Evolutionary conservation across 1,139 yeast genomes (phyloP).

Genomic region (Taphrina pruni): DNA sequence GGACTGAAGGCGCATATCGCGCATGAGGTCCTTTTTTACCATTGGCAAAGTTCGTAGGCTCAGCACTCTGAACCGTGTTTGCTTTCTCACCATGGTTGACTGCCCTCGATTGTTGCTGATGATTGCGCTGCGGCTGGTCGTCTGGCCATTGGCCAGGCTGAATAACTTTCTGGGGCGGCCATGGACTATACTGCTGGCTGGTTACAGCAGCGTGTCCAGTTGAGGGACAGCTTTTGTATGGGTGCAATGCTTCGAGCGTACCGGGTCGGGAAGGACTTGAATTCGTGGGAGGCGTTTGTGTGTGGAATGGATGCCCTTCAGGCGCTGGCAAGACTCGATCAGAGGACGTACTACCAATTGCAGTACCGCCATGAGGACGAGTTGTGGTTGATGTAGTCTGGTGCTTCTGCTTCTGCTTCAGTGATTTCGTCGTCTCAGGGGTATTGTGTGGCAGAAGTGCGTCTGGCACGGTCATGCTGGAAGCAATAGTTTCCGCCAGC

Average conservation of each 20-base stretch:
- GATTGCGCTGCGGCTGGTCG: neutral
- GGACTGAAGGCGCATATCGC: neutral
- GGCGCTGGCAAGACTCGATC: neutral
- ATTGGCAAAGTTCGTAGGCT: neutral
- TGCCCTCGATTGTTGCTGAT: neutral
- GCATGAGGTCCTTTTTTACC: neutral
- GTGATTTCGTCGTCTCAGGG: no score
- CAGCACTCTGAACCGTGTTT: neutral
- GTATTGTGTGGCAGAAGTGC: no score
- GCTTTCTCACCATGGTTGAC: neutral
- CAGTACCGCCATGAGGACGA: no score
- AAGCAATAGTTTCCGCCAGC: no score
- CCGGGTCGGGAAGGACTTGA: neutral
- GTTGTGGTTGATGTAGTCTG: no score
- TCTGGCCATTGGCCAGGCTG: neutral
- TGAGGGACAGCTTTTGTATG: no score
- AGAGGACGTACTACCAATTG: neutral
- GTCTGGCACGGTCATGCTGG: no score
- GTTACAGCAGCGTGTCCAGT: no score
- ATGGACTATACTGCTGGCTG: constrained; percentile 10
- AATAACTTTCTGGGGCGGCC: constrained; percentile 1
- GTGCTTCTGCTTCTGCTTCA: no score
- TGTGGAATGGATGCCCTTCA: neutral
- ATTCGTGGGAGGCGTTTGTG: neutral
- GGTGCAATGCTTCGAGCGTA: no score